Conservation (phyloP, 345 rosid species). For the Hibiscus trionum region DNA sequence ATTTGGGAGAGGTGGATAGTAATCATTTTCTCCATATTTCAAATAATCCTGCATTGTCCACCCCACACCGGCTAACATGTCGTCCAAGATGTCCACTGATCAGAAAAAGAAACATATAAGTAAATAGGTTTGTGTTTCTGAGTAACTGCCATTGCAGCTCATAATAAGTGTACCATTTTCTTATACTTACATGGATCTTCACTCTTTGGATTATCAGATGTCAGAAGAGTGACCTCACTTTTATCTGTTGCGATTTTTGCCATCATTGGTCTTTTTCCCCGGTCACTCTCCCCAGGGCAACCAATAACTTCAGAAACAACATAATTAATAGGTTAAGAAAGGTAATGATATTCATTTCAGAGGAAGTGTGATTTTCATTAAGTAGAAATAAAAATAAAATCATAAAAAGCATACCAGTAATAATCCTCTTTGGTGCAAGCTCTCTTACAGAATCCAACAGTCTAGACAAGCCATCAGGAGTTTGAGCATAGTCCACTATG, state of each 20-base stretch:
- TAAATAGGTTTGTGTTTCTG: not conserved
- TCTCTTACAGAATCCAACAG: conserved; percentile 83
- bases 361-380: not conserved
- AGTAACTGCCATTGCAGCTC: not conserved
- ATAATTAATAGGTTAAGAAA: conserved; percentile 4
- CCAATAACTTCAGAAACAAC: conserved; percentile 55
- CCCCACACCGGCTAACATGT: conserved; percentile 89
- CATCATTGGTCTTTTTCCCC: conserved; percentile 86
- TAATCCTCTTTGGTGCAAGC: conserved; percentile 75
- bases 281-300: conserved; percentile 68
- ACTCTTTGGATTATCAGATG: conserved; percentile 77
- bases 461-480: conserved; percentile 78
- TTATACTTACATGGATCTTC: conserved; percentile 78
- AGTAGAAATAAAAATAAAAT: not conserved
- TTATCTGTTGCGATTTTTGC: conserved; percentile 80
- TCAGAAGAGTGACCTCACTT: conserved; percentile 88
- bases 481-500: conserved; percentile 76
- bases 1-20: conserved; percentile 83
- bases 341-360: not conserved
- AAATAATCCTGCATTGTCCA: conserved; percentile 92
- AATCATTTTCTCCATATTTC: conserved; percentile 81
- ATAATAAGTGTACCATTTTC: not conserved
- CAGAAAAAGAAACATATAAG: conserved; percentile 16
- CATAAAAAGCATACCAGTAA: conserved; percentile 54
- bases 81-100: conserved; percentile 92